Evolutionary conservation across 2,329 filamentous ascomycete species (phyloP).

Genomic region (Huntiella bhutanensis): DNA sequence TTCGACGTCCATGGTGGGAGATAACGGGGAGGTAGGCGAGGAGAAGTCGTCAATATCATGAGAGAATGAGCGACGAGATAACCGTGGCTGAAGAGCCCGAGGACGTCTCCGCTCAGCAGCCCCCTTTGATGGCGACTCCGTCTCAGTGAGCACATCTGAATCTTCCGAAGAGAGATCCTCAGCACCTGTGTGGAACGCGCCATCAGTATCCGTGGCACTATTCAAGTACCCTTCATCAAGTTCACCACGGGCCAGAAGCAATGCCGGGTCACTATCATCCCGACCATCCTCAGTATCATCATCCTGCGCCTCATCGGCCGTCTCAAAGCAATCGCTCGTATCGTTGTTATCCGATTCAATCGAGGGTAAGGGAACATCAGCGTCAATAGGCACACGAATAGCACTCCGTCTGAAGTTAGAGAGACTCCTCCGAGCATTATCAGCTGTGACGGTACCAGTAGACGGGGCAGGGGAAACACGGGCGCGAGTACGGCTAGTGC

Average conservation of each 20-base stretch:
- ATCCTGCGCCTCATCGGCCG: constrained; percentile 46
- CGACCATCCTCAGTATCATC: not conserved
- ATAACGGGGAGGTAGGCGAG: too few species aligned
- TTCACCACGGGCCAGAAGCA: too few species aligned
- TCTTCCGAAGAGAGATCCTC: constrained; percentile 47
- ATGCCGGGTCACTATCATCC: too few species aligned
- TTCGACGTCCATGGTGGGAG: constrained; percentile 34
- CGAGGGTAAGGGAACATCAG: not conserved
- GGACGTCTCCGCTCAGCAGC: constrained; percentile 25
- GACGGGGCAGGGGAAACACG: not conserved
- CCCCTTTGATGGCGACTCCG: constrained; percentile 39
- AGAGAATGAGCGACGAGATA: constrained; percentile 52
- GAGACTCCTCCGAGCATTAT: too few species aligned
- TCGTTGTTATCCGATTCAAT: constrained; percentile 37
- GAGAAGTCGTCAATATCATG: constrained; percentile 44
- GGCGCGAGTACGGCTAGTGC: not conserved
- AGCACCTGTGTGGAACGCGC: constrained; percentile 86
- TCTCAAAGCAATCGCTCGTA: constrained; percentile 49
- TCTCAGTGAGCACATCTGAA: constrained; percentile 70
- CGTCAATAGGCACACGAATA: not conserved
- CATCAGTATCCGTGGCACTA: constrained; percentile 44
- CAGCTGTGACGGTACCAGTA: too few species aligned
- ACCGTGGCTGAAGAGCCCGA: constrained; percentile 25
- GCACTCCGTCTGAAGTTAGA: too few species aligned
- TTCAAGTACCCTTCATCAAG: not conserved